Percentiles rank a stretch among this genome's conserved stretches.
These are phyloP conservation scores for Malassezia nana DNA, from an alignment of 1,284 basidiomycete species.

Conservation along the genomic window DNA sequence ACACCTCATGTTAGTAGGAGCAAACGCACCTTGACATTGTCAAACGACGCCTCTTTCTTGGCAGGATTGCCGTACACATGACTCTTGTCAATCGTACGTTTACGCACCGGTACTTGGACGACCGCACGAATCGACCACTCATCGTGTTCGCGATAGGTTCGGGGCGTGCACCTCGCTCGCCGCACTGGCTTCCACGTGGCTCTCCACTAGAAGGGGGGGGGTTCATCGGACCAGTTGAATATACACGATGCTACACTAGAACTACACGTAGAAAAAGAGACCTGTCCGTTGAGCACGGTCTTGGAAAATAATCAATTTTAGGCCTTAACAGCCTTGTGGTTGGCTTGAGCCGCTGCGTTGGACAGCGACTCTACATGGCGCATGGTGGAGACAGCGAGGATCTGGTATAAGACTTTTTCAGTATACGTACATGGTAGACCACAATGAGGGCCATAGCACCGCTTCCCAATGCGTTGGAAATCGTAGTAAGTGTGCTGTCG, in stretches of 20 bases:
- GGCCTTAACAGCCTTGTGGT: background rate
- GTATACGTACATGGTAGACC: slow-evolving; percentile 14
- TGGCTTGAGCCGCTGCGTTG: background rate
- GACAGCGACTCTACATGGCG: slow-evolving; percentile 15
- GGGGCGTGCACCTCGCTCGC: background rate
- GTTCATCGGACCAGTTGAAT: slow-evolving; percentile 12
- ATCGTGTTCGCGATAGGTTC: slow-evolving; percentile 4
- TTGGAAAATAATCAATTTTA: background rate
- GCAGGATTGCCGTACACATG: slow-evolving; percentile 67
- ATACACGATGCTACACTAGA: slow-evolving; percentile 11
- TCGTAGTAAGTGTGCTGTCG: slow-evolving; percentile 4
- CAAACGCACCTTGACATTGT: slow-evolving; percentile 67
- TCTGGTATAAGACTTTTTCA: background rate
- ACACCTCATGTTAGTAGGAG: slow-evolving; percentile 18
- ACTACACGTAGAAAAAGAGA: background rate
- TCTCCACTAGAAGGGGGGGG: background rate
- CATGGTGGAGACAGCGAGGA: slow-evolving; percentile 11
- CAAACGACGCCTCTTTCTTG: slow-evolving; percentile 54
- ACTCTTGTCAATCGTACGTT: slow-evolving; percentile 49
- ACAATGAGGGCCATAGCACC: slow-evolving; percentile 17
- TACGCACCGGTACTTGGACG: slow-evolving; percentile 56
- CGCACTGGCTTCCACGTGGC: background rate
- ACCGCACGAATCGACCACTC: slow-evolving; percentile 55
- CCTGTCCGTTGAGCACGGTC: slow-evolving; percentile 14
- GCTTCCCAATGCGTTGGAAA: slow-evolving; percentile 15